Conservation (phyloP, 1,284 basidiomycete species). For the Apiotrichum brassicae region DNA sequence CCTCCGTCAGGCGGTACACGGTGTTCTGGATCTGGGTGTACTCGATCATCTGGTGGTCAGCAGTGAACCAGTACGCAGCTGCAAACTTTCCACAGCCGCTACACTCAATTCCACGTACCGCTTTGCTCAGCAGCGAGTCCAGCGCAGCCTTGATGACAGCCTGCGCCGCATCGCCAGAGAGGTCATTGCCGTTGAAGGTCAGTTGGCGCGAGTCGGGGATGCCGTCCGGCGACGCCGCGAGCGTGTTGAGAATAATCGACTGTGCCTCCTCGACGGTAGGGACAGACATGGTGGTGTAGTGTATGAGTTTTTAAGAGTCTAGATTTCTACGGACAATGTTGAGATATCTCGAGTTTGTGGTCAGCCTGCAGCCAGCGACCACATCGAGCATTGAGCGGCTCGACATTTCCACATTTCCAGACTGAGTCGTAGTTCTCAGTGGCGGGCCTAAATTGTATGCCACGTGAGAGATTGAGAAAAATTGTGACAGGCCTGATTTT, state of each 20-base stretch:
- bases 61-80: no score
- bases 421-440: no score
- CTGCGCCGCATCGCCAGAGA: slow-evolving; percentile 56
- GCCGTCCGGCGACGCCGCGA: slow-evolving; percentile 53
- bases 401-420: no score
- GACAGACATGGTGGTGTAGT: slow-evolving; percentile 11
- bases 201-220: slow-evolving; percentile 73
- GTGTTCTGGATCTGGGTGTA: slow-evolving; percentile 73
- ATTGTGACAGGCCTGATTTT: no score
- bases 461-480: no score
- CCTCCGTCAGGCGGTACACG: slow-evolving; percentile 66
- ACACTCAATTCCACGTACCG: slow-evolving; percentile 57
- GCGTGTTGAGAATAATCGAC: slow-evolving; percentile 65
- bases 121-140: slow-evolving; percentile 77
- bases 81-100: no score
- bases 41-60: slow-evolving; percentile 64
- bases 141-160: slow-evolving; percentile 75
- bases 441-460: no score
- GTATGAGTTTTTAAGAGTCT: no score
- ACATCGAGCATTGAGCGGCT: no score
- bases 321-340: no score
- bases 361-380: no score
- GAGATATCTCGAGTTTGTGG: no score
- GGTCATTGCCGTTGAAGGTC: slow-evolving; percentile 52
- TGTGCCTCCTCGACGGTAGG: slow-evolving; percentile 59